phyloP scores from a whole-genome alignment of 352 stramenopile species.

The Thraustotheca clavata region DNA sequence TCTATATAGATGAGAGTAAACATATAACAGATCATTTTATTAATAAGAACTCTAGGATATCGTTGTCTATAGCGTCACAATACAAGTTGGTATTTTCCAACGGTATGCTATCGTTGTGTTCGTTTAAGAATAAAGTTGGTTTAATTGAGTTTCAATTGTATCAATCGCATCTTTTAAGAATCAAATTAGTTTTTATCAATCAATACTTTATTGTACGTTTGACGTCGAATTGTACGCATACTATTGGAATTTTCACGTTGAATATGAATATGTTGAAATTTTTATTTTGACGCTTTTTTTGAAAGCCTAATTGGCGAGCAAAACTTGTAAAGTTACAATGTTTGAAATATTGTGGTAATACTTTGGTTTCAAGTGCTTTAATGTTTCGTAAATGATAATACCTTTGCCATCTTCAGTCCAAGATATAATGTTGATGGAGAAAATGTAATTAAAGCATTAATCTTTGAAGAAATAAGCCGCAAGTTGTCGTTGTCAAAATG shows the following conservation, averaged over 20 bases:
- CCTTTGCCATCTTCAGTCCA: not conserved
- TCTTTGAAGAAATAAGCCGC: not conserved
- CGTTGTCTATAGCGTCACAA: not conserved
- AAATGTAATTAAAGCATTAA: too few relatives aligned
- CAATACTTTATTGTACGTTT: not conserved
- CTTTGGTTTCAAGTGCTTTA: not conserved
- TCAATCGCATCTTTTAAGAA: not conserved
- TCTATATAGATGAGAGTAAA: not conserved
- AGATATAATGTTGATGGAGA: not conserved
- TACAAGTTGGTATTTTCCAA: too few relatives aligned
- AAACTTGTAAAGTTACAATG: constrained; percentile 20
- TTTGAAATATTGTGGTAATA: constrained; percentile 19
- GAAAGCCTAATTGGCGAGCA: constrained; percentile 73
- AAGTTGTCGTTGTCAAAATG: not conserved
- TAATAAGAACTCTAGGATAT: not conserved
- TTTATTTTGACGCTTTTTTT: constrained; percentile 56
- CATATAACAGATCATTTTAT: not conserved
- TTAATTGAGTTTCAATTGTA: not conserved
- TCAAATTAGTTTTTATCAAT: not conserved
- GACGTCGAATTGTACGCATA: not conserved
- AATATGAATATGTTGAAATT: not conserved
- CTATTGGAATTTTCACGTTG: not conserved
- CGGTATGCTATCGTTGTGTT: too few relatives aligned
- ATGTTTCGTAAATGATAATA: constrained; percentile 12
- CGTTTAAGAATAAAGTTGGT: not conserved